Percentiles rank a stretch among this genome's conserved stretches.
These are phyloP conservation scores for Podosphaera aphanis DNA, from an alignment of 2,329 filamentous ascomycete genomes.

Conservation along the genomic window DNA sequence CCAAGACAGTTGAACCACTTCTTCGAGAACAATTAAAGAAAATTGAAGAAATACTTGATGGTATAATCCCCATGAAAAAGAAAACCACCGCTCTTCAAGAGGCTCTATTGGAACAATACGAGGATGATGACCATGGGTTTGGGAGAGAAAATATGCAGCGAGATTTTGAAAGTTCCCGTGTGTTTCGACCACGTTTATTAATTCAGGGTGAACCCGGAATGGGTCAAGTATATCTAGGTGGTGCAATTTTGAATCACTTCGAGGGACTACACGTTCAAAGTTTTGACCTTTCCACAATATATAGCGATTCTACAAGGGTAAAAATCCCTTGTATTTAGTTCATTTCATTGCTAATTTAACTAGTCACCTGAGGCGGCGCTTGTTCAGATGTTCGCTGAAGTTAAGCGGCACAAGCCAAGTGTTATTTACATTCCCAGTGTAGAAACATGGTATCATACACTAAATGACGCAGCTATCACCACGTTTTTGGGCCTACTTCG, in stretches of 20 bases:
- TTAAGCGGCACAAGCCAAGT: slow-evolving; percentile 81
- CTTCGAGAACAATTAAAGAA: slow-evolving; percentile 46
- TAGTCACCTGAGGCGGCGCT: slow-evolving; percentile 48
- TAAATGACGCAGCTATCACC: slow-evolving; percentile 41
- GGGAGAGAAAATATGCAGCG: slow-evolving; percentile 50
- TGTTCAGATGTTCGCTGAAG: slow-evolving; percentile 74
- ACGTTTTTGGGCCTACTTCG: slow-evolving; percentile 67
- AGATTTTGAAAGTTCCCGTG: slow-evolving; percentile 66
- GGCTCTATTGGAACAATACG: slow-evolving; percentile 71
- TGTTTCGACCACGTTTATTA: slow-evolving; percentile 72
- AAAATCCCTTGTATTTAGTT: slow-evolving; percentile 4
- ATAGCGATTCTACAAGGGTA: slow-evolving; percentile 59
- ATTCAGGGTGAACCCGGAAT: slow-evolving; percentile 67
- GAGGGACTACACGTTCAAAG: slow-evolving; percentile 88
- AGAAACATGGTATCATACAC: slow-evolving; percentile 53
- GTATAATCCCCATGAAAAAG: slow-evolving; percentile 64
- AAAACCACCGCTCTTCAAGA: slow-evolving; percentile 78
- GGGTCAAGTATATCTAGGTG: slow-evolving; percentile 77
- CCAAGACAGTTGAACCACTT: slow-evolving; percentile 58
- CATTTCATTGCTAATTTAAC: slow-evolving; percentile 3
- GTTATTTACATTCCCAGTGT: slow-evolving; percentile 87
- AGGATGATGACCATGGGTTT: slow-evolving; percentile 65
- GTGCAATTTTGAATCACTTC: slow-evolving; percentile 69
- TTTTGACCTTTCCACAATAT: slow-evolving; percentile 71
- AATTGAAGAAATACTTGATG: slow-evolving; percentile 47